Base-by-base conservation (phyloP, 2,329 filamentous ascomycete genomes). In the Neofusicoccum ribis region DNA sequence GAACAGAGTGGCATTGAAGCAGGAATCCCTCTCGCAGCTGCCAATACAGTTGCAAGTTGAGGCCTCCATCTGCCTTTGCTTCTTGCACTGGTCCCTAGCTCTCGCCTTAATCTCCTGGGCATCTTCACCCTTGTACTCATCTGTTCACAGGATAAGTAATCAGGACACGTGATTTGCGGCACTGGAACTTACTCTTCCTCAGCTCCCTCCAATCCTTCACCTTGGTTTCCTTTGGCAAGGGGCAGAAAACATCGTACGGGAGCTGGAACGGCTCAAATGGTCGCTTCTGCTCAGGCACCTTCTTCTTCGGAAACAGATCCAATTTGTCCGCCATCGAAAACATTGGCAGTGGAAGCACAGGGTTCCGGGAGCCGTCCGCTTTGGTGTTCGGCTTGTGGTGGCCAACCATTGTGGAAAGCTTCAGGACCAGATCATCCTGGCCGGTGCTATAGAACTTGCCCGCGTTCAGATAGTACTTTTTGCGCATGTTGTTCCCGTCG, bases 1-100 rank as follows among this genome's bases (percentile, higher is more conserved):
- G 64, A 96, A 88, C 93, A 98, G 98, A 77, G 93, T 93, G 68
- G 93, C 86, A 77, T 99, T 99, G 74, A 97, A 91, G 78, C 95
- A 99, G 71, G 91, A 86, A 68, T 97, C 92, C 68, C 88, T 88
- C 62, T 93, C 91, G 6, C 72, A 69, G 31, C 69, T 69, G 49
- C 47, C 63, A 12, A 51, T 39, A 52, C 77, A 78, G 62, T 73
- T 74, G 66, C 89, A 91, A 65, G 88, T 86, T 66, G 90, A 92
- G 67, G 91, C 86, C 71, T 92, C 88, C 70, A 89, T 86, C 66
- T 89, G 87, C 43, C 90, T 90, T 47, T 85, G 88, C 72, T 92
- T 92, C 76, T 91, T 91, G 92, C 93, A 67, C 90, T 89, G 15
- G 87, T 66, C 54, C 20, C 15, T 65, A 15, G 63, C 63, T 17